A percentile compares a stretch with the other conserved stretches of the same genome.
These are phyloP conservation scores for Salisapilia sapeloensis DNA, from an alignment of 352 stramenopile species.

Conservation along the genomic window DNA sequence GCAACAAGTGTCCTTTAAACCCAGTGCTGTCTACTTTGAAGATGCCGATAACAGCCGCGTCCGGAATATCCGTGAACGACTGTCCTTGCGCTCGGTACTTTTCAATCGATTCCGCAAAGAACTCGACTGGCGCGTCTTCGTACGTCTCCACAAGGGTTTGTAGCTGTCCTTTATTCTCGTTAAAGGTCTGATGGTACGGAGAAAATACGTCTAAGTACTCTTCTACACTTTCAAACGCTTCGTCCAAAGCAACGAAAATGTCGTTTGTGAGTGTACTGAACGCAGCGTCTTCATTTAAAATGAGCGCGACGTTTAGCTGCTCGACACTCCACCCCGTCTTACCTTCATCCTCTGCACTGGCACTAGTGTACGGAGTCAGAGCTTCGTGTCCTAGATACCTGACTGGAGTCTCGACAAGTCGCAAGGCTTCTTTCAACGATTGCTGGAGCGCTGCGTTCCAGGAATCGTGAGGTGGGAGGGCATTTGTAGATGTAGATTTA, in stretches of 20 bases:
- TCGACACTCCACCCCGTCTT: conserved; percentile 68
- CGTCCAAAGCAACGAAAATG: conserved; percentile 68
- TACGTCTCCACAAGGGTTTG: conserved; percentile 46
- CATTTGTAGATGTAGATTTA: conserved; percentile 14
- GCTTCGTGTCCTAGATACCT: conserved; percentile 67
- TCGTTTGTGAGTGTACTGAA: conserved; percentile 74
- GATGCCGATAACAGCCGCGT: conserved; percentile 79
- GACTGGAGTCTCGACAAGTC: conserved; percentile 78
- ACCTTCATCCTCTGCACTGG: conserved; percentile 68
- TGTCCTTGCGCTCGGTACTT: conserved; percentile 65
- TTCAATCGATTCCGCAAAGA: conserved; percentile 68
- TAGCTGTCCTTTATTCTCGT: conserved; percentile 70
- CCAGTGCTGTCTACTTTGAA: conserved; percentile 80
- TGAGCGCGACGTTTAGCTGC: conserved; percentile 59
- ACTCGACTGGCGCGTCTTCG: conserved; percentile 45
- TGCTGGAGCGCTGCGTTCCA: conserved; percentile 55
- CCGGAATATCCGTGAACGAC: conserved; percentile 73
- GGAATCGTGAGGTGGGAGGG: conserved; percentile 36
- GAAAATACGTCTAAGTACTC: conserved; percentile 84
- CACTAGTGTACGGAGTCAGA: conserved; percentile 57
- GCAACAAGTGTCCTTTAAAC: conserved; percentile 80
- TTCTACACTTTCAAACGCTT: conserved; percentile 63
- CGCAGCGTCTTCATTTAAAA: conserved; percentile 67
- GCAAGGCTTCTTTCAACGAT: conserved; percentile 70
- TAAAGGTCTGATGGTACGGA: conserved; percentile 76